Evolutionary conservation across 2,329 filamentous ascomycete genomes (phyloP).

Genomic region (Metarhizium rileyi): DNA sequence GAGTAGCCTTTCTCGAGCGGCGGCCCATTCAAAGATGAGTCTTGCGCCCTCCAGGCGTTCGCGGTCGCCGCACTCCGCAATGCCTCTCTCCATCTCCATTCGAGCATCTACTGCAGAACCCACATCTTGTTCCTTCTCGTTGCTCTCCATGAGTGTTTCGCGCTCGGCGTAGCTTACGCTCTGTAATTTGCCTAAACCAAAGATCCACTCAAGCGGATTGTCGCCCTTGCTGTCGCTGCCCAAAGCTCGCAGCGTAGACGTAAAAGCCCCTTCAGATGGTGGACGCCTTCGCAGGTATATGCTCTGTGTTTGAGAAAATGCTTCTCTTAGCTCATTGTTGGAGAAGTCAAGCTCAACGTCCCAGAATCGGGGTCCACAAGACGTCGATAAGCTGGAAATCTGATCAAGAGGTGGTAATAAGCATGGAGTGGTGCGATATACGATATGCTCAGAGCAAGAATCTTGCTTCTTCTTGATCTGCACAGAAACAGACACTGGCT

Average conservation of each 20-base stretch:
- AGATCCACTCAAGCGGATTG: constrained; percentile 63
- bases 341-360: constrained; percentile 68
- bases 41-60: constrained; percentile 37
- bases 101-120: constrained; percentile 58
- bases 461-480: constrained; percentile 47
- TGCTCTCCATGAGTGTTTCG: constrained; percentile 46
- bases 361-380: constrained; percentile 63
- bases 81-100: constrained; percentile 50
- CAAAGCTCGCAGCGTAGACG: constrained; percentile 63
- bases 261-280: constrained; percentile 59
- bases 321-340: constrained; percentile 49
- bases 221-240: constrained; percentile 32
- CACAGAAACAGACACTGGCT: constrained; percentile 66
- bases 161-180: constrained; percentile 57
- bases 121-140: constrained; percentile 36
- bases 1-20: constrained; percentile 29
- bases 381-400: constrained; percentile 50
- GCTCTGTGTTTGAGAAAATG: constrained; percentile 58
- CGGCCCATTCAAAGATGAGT: constrained; percentile 47
- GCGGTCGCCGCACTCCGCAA: constrained; percentile 29
- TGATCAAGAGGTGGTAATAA: constrained; percentile 55
- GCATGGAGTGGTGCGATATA: constrained; percentile 44
- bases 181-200: constrained; percentile 48
- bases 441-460: constrained; percentile 26
- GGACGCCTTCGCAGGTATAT: constrained; percentile 65